Conservation (phyloP, 140 eudicot genomes). For the Bidens hawaiensis region DNA sequence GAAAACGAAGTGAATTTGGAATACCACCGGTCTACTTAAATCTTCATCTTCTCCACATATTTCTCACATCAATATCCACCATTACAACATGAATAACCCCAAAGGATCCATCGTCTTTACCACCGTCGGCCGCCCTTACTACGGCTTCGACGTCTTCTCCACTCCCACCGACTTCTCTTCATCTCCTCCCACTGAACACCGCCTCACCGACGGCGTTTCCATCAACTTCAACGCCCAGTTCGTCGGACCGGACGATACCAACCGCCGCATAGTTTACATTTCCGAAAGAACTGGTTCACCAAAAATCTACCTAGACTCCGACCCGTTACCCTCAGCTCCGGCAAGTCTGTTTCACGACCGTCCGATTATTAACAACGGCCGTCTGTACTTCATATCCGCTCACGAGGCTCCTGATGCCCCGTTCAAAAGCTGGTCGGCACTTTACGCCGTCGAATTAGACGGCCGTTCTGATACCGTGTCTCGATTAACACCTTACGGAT, state of each 20-base stretch:
- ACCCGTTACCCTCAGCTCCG: constrained; percentile 24
- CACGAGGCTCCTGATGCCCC: constrained; percentile 41
- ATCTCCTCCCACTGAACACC: constrained; percentile 24
- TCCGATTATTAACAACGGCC: constrained; percentile 35
- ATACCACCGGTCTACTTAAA: too few relatives aligned
- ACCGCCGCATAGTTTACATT: constrained; percentile 31
- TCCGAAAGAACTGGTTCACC: constrained; percentile 70
- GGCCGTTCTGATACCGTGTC: background rate
- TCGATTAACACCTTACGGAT: constrained; percentile 54
- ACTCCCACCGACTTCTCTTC: constrained; percentile 15
- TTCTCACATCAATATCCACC: too few relatives aligned
- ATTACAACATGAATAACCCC: constrained; percentile 15
- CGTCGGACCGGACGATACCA: constrained; percentile 28
- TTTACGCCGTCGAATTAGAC: constrained; percentile 36
- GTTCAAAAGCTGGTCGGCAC: constrained; percentile 72
- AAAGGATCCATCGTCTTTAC: constrained; percentile 63
- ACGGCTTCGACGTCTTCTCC: constrained; percentile 65
- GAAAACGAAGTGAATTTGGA: too few relatives aligned
- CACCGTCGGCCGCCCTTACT: constrained; percentile 59
- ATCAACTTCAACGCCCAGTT: constrained; percentile 74
- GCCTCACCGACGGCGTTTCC: constrained; percentile 69
- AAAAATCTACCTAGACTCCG: constrained; percentile 23
- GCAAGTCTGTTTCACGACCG: constrained; percentile 69
- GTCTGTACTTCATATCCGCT: constrained; percentile 58
- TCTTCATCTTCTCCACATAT: background rate